phyloP scores from a whole-genome alignment of 495 filamentous ascomycete genomes.

The Podospora tetraspora region DNA sequence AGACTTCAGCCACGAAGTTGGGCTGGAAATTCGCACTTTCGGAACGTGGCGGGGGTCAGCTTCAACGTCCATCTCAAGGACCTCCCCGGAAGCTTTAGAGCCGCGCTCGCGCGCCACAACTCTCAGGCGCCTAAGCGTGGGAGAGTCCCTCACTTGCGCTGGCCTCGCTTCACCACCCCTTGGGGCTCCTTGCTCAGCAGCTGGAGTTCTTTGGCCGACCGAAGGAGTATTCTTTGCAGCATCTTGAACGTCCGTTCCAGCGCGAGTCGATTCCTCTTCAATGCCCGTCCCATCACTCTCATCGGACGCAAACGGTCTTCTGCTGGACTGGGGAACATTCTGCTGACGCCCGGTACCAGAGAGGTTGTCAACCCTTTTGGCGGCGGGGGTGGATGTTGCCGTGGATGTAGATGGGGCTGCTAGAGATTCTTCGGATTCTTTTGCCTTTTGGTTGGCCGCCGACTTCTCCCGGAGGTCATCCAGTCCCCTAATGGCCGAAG shows the following conservation, averaged over 20 bases:
- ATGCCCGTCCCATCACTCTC: not conserved
- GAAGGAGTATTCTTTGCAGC: not conserved
- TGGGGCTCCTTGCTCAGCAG: not conserved
- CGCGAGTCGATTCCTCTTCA: not conserved
- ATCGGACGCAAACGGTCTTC: not conserved
- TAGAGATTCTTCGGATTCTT: not conserved
- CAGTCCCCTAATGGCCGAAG: not conserved
- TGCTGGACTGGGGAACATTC: not conserved
- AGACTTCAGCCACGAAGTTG: conserved; percentile 32
- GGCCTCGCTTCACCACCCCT: not conserved
- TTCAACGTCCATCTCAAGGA: conserved; percentile 12
- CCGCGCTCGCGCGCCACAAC: conserved; percentile 8
- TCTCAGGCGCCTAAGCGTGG: conserved; percentile 11
- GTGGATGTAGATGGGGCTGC: not conserved
- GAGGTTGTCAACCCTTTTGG: not conserved
- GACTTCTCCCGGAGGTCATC: not conserved
- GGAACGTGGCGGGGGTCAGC: conserved; percentile 9
- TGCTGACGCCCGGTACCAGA: not conserved
- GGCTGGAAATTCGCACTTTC: conserved; percentile 30
- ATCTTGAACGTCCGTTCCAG: not conserved
- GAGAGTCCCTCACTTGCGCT: conserved; percentile 7
- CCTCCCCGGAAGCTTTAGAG: conserved; percentile 6
- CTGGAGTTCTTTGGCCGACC: not conserved
- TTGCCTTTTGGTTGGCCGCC: not conserved
- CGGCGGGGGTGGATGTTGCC: not conserved